Evolutionary conservation across 495 filamentous ascomycete species (phyloP), one percentile per base, ranked within the genome.

Genomic region (Cudoniella acicularis): DNA sequence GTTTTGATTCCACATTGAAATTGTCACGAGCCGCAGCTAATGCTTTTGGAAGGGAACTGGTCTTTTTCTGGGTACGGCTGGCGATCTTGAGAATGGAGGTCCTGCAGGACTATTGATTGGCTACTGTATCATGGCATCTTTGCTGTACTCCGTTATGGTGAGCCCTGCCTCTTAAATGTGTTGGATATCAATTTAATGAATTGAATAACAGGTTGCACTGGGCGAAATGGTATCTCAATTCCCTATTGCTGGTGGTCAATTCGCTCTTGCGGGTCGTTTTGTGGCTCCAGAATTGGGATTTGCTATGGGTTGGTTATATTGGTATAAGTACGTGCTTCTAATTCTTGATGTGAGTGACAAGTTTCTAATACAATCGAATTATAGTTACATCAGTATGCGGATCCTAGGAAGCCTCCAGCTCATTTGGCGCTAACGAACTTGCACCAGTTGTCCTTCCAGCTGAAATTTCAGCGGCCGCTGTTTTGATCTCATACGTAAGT

Each of bases 211-310:
- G 30, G 30, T 36, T 36, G 30, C 30, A 6, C 13, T 36, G 30
- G 30, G 30, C 4, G 30, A 36, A 36, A 36, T 36, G 30, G 30
- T 36, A 6, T 52, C 50, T 74, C 75, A 3, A 77, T 82, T 45
- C 78, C 81, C 0, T 61, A 87, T 20, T 90, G 6, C 30, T 36
- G 30, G 30, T 13, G 30, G 30, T 36, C 30, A 36, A 36, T 36
- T 36, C 13, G 30, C 30, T 36, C 30, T 90, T 59, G 82, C 86
- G 42, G 80, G 89, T 60, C 84, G 88, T 52, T 81, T 90, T 48
- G 83, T 91, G 46, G 86, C 90, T 63, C 86, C 87, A 27, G 86
- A 85, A 54, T 74, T 90, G 70, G 90, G 89, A 2, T 92, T 94
- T 36, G 86, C 90, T 45, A 86, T 92, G 60, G 90, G 30, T 36